Percentiles rank a stretch among this genome's conserved stretches.
Conservation (phyloP, 2,329 filamentous ascomycete genomes). For the Aspergillus brunneoviolaceus region DNA sequence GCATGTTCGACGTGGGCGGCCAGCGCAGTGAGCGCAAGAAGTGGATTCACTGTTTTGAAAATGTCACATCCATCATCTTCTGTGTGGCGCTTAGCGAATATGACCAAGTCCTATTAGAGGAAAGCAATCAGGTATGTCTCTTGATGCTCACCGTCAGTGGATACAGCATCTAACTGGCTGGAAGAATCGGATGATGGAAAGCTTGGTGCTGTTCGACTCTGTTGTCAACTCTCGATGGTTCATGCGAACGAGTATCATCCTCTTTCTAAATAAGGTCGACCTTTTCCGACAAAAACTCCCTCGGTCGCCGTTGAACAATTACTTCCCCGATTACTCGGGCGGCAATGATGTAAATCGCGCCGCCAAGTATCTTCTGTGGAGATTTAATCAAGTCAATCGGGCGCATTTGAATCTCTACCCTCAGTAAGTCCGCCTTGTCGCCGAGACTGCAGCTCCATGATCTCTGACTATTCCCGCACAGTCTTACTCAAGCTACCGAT, state of each 20-base stretch:
- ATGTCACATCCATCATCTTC: conserved; percentile 99
- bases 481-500: conserved; percentile 96
- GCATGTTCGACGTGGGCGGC: conserved; percentile 98
- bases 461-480: conserved; percentile 43
- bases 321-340: conserved; percentile 97
- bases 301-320: conserved; percentile 85
- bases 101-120: conserved; percentile 93
- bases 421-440: conserved; percentile 65
- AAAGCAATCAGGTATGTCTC: conserved; percentile 82
- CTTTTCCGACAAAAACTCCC: conserved; percentile 93
- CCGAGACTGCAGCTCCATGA: neutral
- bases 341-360: conserved; percentile 98
- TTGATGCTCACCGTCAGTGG: conserved; percentile 10
- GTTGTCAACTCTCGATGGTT: conserved; percentile 99
- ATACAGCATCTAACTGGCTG: conserved; percentile 10
- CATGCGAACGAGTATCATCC: conserved; percentile 96
- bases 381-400: conserved; percentile 97
- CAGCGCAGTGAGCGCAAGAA: conserved; percentile 98
- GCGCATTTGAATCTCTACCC: conserved; percentile 96
- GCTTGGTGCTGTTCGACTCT: conserved; percentile 90
- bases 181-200: conserved; percentile 99
- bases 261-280: conserved; percentile 99
- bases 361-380: conserved; percentile 95
- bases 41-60: conserved; percentile 99
- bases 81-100: conserved; percentile 98